A percentile compares a stretch with the other conserved stretches of the same genome.
Conservation (phyloP, 495 filamentous ascomycete genomes). For the Aspergillus asperescens region DNA sequence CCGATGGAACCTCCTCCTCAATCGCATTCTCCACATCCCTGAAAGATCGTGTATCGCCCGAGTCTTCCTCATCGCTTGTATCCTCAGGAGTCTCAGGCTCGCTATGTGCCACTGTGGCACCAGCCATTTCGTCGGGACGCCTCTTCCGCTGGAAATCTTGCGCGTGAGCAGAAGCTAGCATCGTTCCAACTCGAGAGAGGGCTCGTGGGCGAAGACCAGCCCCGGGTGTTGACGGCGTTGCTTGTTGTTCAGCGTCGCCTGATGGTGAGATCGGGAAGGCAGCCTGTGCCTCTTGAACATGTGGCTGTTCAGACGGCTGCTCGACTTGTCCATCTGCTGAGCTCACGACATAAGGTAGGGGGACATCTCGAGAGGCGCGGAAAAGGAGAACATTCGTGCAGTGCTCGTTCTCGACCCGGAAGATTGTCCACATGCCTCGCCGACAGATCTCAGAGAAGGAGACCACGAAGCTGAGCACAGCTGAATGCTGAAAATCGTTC, state of each 20-base stretch:
- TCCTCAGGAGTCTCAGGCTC: conserved; percentile 22
- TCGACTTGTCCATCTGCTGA: conserved; percentile 24
- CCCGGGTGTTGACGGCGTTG: conserved; percentile 24
- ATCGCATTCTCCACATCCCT: conserved; percentile 15
- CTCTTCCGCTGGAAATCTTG: conserved; percentile 82
- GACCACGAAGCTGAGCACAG: conserved; percentile 69
- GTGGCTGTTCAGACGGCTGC: conserved; percentile 19
- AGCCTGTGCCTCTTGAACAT: conserved; percentile 31
- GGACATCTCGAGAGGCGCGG: conserved; percentile 74
- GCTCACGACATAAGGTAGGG: conserved; percentile 69
- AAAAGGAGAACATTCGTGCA: conserved; percentile 81
- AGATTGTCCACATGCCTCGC: conserved; percentile 81
- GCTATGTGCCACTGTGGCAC: conserved; percentile 18
- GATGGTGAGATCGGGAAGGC: conserved; percentile 20
- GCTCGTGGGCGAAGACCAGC: conserved; percentile 27
- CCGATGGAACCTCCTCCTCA: conserved; percentile 16
- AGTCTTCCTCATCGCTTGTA: conserved; percentile 36
- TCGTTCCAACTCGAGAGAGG: conserved; percentile 49
- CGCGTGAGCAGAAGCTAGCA: conserved; percentile 69
- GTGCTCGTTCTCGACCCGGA: conserved; percentile 96
- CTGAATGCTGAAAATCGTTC: conserved; percentile 71
- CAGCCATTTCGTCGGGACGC: conserved; percentile 38
- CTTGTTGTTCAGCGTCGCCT: conserved; percentile 32
- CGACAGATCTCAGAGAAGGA: conserved; percentile 71
- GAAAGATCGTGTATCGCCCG: conserved; percentile 10